Base-by-base conservation (phyloP, 2,329 filamentous ascomycete species). In the Cyphellophora attinorum region DNA sequence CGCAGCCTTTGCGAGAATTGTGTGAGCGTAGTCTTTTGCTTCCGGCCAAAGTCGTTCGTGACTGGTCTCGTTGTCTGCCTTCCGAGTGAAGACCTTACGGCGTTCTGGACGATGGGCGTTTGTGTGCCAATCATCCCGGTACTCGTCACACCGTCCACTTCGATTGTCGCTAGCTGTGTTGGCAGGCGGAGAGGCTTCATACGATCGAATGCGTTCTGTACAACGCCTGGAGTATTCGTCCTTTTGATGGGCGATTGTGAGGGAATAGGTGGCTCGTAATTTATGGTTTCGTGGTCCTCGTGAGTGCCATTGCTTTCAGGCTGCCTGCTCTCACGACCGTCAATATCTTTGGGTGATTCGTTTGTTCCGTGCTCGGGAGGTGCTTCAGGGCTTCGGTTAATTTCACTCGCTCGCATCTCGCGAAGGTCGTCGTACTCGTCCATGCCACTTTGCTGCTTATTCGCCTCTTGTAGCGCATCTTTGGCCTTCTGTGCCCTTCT, bases 91-190 rank as follows among this genome's bases (percentile, higher is more conserved):
- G n/a, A n/a, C n/a, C n/a, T n/a, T n/a, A 31, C 29, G 19, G 15
- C 4, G 2, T 18, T 30, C 19, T 27, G 38, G 45, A 17, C 45
- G 21, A 39, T 64, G 60, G 56, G 51, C 3, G 64, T 51, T 32
- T 70, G 64, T 32, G 65, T 71, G 2, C 80, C 79, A 45, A 85
- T 68, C 19, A 76, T 68, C 13, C 76, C 78, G 0, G 74, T 79
- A 4, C 76, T 68, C 0, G 78, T 84, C 29, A 68, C 70, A 41
- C 78, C 68, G 2, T 81, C 83, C 35, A 89, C 74, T 0, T 80
- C 86, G 31, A 89, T 82, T 2, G 80, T 84, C 13, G 82, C 81
- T 33, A 79, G 62, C 48, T 84, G 77, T 17, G 69, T 60, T 1
- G 72, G 69, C 2, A 70, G 61, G 19, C 80, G 70, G 51, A 75